Base-by-base conservation (phyloP, 371 early-diverging fungal genomes). In the Nosema muscidifuracis region DNA sequence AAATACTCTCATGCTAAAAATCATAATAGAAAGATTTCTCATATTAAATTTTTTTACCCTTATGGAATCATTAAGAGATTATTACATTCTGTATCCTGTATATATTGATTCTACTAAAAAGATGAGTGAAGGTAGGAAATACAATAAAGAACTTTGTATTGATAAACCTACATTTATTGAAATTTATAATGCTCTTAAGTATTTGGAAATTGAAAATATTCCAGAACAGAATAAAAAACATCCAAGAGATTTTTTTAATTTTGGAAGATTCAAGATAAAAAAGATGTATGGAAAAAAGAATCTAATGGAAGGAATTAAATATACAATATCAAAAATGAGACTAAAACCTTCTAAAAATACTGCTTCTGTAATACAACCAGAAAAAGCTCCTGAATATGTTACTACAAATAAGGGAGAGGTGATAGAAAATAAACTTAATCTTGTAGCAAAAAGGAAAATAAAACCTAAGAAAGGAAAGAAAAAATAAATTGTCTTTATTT, bases 1-100 rank as follows among this genome's bases (percentile, higher is more conserved):
- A n/a, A n/a, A n/a, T n/a, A n/a, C n/a, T n/a, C n/a, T n/a, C n/a
- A n/a, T n/a, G n/a, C n/a, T n/a, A n/a, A n/a, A n/a, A n/a, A n/a
- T n/a, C n/a, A n/a, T n/a, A n/a, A n/a, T n/a, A n/a, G n/a, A n/a
- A n/a, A n/a, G n/a, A n/a, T n/a, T n/a, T n/a, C n/a, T n/a, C n/a
- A n/a, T n/a, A 3, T 31, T 12, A 60, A 24, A 24, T n/a, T 34
- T 60, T 34, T 60, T 26, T 13, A 31, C 62, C 43, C 26, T 36
- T n/a, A 40, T 62, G 62, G 24, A 40, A 26, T 10, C 40, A 40
- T 1, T 31, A 24, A n/a, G 10, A 31, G 43, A 73, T 33, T 61
- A 38, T 55, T 78, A 75, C 36, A 56, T 61, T 26, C 13, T 78
- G 24, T 78, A 78, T 75, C 78, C 78, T 20, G 44, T 74, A 0